A percentile compares a stretch with the other conserved stretches of the same genome.
Evolutionary conservation across 2,329 filamentous ascomycete genomes (phyloP).

Genomic region (Aspergillus proliferans): DNA sequence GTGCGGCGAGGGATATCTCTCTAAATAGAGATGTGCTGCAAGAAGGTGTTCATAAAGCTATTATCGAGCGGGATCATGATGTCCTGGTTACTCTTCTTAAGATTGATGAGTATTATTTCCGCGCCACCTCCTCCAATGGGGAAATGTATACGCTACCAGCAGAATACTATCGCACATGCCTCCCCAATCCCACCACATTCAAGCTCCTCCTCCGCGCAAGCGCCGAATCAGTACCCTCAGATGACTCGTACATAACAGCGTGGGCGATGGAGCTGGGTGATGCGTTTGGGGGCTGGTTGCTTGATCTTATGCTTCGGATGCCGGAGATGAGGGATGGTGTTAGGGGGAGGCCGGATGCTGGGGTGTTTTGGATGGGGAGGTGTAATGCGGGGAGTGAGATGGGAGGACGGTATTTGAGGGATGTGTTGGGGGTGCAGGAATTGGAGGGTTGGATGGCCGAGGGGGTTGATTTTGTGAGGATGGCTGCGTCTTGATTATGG

Average conservation of each 20-base stretch:
- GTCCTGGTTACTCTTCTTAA: slow-evolving; percentile 33
- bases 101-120: slow-evolving; percentile 29
- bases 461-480: slow-evolving; percentile 10
- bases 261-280: slow-evolving; percentile 28
- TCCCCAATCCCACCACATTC: slow-evolving; percentile 22
- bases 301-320: slow-evolving; percentile 28
- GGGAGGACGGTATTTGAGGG: slow-evolving; percentile 17
- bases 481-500: background rate
- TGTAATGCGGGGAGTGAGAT: slow-evolving; percentile 15
- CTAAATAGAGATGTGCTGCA: slow-evolving; percentile 30
- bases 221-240: slow-evolving; percentile 32
- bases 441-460: slow-evolving; percentile 21
- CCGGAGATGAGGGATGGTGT: slow-evolving; percentile 18
- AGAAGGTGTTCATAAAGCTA: slow-evolving; percentile 36
- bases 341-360: slow-evolving; percentile 7
- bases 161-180: slow-evolving; percentile 30
- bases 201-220: slow-evolving; percentile 30
- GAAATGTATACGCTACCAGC: slow-evolving; percentile 22
- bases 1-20: slow-evolving; percentile 6
- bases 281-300: slow-evolving; percentile 29
- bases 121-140: slow-evolving; percentile 2
- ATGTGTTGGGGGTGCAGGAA: slow-evolving; percentile 19
- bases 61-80: slow-evolving; percentile 24
- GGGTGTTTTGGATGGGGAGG: slow-evolving; percentile 23
- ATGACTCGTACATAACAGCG: slow-evolving; percentile 29